Percentiles rank a stretch among this genome's conserved stretches.
These are phyloP conservation scores for Mucor lusitanicus DNA, from an alignment of 371 early-diverging fungal species.

Conservation along the genomic window DNA sequence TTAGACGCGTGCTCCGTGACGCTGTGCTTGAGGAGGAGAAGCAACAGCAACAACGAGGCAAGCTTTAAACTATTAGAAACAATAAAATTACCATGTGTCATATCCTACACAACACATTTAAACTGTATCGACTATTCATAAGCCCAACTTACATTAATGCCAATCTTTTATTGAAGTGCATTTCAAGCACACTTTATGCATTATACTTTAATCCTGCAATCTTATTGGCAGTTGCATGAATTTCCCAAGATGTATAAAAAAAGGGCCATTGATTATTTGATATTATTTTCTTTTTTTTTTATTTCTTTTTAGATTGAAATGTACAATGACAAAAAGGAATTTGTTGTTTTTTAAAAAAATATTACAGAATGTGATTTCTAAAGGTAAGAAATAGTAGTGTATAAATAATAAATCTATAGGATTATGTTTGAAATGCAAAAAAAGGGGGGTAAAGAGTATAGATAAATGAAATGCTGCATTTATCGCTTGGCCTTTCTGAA, in stretches of 20 bases:
- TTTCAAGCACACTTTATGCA: not conserved
- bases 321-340: not conserved
- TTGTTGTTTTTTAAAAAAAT: not conserved
- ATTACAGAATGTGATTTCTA: not conserved
- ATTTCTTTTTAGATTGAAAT: not conserved
- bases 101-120: not conserved
- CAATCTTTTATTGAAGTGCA: no score
- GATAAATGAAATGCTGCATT: not conserved
- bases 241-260: not conserved
- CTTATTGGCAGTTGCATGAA: not conserved
- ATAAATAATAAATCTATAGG: slow-evolving; percentile 1
- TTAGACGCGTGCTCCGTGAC: slow-evolving; percentile 39
- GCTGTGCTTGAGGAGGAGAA: not conserved
- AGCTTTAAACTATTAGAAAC: not conserved
- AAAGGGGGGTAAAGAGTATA: not conserved
- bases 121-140: no score
- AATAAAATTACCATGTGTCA: not conserved
- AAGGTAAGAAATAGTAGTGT: not conserved
- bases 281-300: not conserved
- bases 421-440: not conserved
- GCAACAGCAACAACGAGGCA: not conserved
- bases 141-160: no score
- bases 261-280: not conserved
- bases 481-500: slow-evolving; percentile 49
- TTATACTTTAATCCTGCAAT: not conserved